Conservation (phyloP, 805 yeast species). For the Hanseniaspora lindneri region DNA sequence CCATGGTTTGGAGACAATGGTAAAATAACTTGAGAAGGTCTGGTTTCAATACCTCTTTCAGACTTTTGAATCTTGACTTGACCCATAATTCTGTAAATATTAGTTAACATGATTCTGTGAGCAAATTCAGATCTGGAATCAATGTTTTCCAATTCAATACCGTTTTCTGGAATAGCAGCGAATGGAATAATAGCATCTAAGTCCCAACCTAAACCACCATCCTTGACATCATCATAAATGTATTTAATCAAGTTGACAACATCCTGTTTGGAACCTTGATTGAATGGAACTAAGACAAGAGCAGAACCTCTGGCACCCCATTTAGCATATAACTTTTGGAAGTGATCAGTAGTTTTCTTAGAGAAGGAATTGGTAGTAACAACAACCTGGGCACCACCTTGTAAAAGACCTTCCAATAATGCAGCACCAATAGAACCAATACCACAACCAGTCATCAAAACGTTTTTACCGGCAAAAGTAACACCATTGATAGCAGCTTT, state of each 20-base stretch:
- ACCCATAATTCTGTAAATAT: conserved; percentile 85
- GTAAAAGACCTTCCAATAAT: conserved; percentile 80
- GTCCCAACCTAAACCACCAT: conserved; percentile 96
- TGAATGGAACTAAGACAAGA: conserved; percentile 93
- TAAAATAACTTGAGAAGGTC: conserved; percentile 95
- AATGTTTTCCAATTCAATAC: conserved; percentile 83
- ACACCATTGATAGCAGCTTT: conserved; percentile 90
- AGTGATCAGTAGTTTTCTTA: conserved; percentile 86
- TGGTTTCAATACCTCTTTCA: conserved; percentile 65
- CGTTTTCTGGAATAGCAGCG: conserved; percentile 98
- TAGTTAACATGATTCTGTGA: conserved; percentile 96
- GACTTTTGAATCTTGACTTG: conserved; percentile 74
- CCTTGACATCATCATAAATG: conserved; percentile 71
- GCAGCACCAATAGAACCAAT: conserved; percentile 98
- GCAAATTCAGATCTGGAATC: conserved; percentile 96
- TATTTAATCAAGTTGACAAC: conserved; percentile 72
- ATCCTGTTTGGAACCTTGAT: conserved; percentile 94
- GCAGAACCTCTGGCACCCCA: conserved; percentile 88
- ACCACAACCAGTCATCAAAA: conserved; percentile 95
- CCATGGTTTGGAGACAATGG: conserved; percentile 99
- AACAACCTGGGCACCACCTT: conserved; percentile 96
- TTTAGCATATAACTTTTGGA: conserved; percentile 84
- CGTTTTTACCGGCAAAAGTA: conserved; percentile 76
- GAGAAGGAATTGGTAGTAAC: conserved; percentile 95
- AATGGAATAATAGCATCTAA: conserved; percentile 92